Evolutionary conservation across 148 eudicot genomes (phyloP).

Genomic region (Rhododendron ovatum): DNA sequence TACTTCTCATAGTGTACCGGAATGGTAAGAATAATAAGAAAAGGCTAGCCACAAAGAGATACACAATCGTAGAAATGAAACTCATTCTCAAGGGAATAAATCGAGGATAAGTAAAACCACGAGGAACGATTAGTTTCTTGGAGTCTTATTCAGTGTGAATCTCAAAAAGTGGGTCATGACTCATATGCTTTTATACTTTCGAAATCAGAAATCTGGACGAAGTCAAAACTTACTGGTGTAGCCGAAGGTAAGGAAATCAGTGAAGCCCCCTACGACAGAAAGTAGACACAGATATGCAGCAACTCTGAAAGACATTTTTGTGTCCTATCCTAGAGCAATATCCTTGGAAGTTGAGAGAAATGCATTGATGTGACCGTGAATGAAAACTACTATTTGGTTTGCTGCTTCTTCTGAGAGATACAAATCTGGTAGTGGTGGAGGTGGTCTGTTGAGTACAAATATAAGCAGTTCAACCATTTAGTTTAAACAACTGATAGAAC

Average conservation of each 20-base stretch:
- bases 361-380: constrained; percentile 35
- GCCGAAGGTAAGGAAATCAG: constrained; percentile 60
- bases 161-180: neutral
- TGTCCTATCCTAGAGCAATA: constrained; percentile 68
- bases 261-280: constrained; percentile 50
- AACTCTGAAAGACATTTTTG: constrained; percentile 15
- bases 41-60: constrained; percentile 38
- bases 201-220: neutral
- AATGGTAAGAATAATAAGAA: constrained; percentile 51
- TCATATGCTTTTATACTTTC: no score
- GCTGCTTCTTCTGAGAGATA: constrained; percentile 53
- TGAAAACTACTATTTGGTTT: constrained; percentile 35
- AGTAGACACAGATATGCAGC: constrained; percentile 34
- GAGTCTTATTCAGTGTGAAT: neutral
- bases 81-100: neutral
- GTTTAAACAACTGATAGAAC: no score
- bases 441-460: constrained; percentile 47
- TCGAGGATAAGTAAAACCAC: neutral
- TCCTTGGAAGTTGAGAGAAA: constrained; percentile 45
- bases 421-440: constrained; percentile 80
- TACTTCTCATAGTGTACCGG: constrained; percentile 26
- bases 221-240: constrained; percentile 54
- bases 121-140: neutral
- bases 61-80: neutral
- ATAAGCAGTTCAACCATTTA: constrained; percentile 1